phyloP scores from a whole-genome alignment of 2,329 filamentous ascomycete genomes.

The Botrytis elliptica region DNA sequence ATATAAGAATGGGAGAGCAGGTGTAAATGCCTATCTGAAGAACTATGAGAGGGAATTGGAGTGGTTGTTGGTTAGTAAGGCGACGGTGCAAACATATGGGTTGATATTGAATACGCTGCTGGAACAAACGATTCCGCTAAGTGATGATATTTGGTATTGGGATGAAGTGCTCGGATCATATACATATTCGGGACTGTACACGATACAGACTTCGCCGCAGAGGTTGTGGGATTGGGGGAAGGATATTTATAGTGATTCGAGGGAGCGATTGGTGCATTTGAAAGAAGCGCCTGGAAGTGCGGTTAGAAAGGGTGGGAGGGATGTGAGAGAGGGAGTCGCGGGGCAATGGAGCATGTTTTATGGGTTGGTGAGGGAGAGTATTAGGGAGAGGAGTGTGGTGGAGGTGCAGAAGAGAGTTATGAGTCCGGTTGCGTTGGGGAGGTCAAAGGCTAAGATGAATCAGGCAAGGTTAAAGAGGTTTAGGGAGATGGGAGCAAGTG shows the following conservation, averaged over 20 bases:
- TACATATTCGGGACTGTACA: conserved; percentile 76
- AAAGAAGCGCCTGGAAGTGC: conserved; percentile 34
- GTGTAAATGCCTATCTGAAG: conserved; percentile 39
- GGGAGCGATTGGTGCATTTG: conserved; percentile 35
- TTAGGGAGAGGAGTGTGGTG: conserved; percentile 68
- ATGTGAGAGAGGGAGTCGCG: conserved; percentile 42
- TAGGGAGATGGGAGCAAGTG: conserved; percentile 78
- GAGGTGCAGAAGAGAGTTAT: conserved; percentile 71
- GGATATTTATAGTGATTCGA: conserved; percentile 63
- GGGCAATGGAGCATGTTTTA: conserved; percentile 72
- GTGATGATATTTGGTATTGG: conserved; percentile 94
- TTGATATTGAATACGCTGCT: conserved; percentile 73
- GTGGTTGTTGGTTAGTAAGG: conserved; percentile 89
- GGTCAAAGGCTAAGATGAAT: conserved; percentile 73
- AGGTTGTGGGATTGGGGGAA: conserved; percentile 70
- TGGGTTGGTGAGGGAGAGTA: conserved; percentile 70
- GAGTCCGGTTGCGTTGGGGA: conserved; percentile 73
- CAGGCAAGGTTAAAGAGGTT: conserved; percentile 69
- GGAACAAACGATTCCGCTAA: conserved; percentile 78
- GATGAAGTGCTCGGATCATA: conserved; percentile 81
- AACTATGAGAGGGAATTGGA: conserved; percentile 75
- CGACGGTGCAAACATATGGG: conserved; percentile 87
- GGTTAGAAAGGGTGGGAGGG: conserved; percentile 28
- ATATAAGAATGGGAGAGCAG: background rate
- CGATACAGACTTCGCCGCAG: conserved; percentile 78